Conservation (phyloP, 2,329 filamentous ascomycete genomes). For the Spiromastix sp. region DNA sequence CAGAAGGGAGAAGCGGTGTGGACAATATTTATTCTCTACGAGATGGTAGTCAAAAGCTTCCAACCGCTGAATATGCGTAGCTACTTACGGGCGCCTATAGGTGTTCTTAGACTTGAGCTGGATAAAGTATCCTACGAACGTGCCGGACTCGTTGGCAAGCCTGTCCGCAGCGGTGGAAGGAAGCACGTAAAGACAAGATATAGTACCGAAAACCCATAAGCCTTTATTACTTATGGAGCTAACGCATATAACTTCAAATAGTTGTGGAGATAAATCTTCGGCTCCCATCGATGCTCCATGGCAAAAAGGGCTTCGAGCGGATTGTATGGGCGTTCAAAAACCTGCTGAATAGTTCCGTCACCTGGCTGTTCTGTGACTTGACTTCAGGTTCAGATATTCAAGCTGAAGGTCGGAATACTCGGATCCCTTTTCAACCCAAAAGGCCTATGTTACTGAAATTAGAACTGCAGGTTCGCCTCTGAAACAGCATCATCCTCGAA, state of each 20-base stretch:
- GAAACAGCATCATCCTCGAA: slow-evolving; percentile 29
- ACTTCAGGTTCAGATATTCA: slow-evolving; percentile 12
- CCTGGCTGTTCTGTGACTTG: slow-evolving; percentile 70
- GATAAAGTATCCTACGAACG: slow-evolving; percentile 75
- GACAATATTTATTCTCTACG: slow-evolving; percentile 63
- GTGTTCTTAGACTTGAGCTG: slow-evolving; percentile 63
- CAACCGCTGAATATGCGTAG: background rate
- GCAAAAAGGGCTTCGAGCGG: slow-evolving; percentile 73
- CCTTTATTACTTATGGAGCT: too few relatives aligned
- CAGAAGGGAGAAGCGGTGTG: slow-evolving; percentile 58
- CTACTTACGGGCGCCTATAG: slow-evolving; percentile 41
- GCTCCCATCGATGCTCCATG: slow-evolving; percentile 64
- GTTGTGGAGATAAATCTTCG: slow-evolving; percentile 70
- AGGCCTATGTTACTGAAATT: too few relatives aligned
- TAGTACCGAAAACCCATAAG: too few relatives aligned
- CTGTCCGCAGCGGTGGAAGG: slow-evolving; percentile 46
- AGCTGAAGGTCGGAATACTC: slow-evolving; percentile 36
- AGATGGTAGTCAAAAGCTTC: slow-evolving; percentile 45
- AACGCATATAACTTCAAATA: slow-evolving; percentile 28
- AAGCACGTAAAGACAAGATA: slow-evolving; percentile 63
- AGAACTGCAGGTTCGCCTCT: slow-evolving; percentile 25
- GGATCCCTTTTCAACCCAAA: too few relatives aligned
- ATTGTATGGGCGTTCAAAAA: slow-evolving; percentile 69
- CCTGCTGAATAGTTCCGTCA: slow-evolving; percentile 55
- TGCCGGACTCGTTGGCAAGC: slow-evolving; percentile 66